phyloP scores from a whole-genome alignment of 306 rosid genomes.

The Canavalia gladiata region DNA sequence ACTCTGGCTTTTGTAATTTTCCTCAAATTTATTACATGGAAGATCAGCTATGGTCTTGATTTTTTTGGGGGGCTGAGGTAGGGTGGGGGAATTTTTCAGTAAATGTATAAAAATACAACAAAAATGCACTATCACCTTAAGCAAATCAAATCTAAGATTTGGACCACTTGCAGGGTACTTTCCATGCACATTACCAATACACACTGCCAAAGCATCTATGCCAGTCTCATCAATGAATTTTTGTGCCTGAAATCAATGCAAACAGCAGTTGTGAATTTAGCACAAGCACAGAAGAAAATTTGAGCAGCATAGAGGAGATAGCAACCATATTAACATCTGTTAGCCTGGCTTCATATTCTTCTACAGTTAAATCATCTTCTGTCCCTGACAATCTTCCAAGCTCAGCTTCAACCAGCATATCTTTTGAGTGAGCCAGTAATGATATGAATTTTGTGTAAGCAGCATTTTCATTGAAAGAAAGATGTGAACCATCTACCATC shows the following conservation, averaged over 20 bases:
- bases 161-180: constrained; percentile 95
- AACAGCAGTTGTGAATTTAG: constrained; percentile 26
- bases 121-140: constrained; percentile 68
- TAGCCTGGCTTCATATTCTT: constrained; percentile 90
- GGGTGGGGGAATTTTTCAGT: neutral
- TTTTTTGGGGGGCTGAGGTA: neutral
- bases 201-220: constrained; percentile 99
- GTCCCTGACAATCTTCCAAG: constrained; percentile 96
- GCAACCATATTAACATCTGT: constrained; percentile 82
- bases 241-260: constrained; percentile 76
- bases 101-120: constrained; percentile 21
- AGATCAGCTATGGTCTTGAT: constrained; percentile 9
- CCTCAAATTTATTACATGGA: constrained; percentile 13
- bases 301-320: constrained; percentile 27
- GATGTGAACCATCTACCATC: constrained; percentile 97
- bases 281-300: constrained; percentile 26
- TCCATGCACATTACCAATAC: constrained; percentile 95
- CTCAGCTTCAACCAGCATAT: constrained; percentile 93
- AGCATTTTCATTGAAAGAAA: constrained; percentile 79
- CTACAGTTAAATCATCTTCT: constrained; percentile 92
- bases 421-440: constrained; percentile 76
- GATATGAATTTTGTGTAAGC: constrained; percentile 81
- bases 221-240: constrained; percentile 86
- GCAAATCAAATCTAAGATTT: constrained; percentile 86
- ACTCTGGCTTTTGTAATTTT: constrained; percentile 5